These are phyloP conservation scores for Somion occarium DNA, from an alignment of 1,284 basidiomycete genomes.

Conservation along the genomic window DNA sequence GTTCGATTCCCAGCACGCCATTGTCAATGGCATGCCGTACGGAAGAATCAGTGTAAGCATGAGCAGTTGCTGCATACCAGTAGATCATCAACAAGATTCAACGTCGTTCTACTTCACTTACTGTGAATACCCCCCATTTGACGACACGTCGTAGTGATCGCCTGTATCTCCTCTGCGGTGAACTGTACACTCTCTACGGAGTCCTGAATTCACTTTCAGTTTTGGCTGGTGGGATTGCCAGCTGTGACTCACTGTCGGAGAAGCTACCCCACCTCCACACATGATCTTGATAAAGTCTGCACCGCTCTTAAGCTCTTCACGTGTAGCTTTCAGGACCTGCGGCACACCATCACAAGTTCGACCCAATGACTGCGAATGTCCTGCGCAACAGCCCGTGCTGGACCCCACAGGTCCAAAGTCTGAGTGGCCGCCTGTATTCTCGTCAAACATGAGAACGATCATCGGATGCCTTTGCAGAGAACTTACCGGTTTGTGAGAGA, in stretches of 20 bases:
- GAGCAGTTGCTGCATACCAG: conserved; percentile 27
- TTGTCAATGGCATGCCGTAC: conserved; percentile 36
- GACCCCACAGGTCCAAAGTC: conserved; percentile 26
- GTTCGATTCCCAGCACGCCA: conserved; percentile 40
- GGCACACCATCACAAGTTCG: conserved; percentile 37
- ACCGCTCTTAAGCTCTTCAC: conserved; percentile 41
- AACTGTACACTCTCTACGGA: conserved; percentile 44
- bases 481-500: conserved; percentile 39
- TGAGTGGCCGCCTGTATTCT: conserved; percentile 35
- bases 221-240: background rate
- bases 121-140: conserved; percentile 38
- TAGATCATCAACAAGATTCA: background rate
- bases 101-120: conserved; percentile 11
- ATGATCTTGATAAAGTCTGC: conserved; percentile 43
- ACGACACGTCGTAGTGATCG: conserved; percentile 39
- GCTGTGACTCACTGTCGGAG: conserved; percentile 24
- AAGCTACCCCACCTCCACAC: conserved; percentile 41
- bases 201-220: conserved; percentile 25
- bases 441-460: too few species aligned
- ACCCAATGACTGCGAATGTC: conserved; percentile 29
- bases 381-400: conserved; percentile 37
- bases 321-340: conserved; percentile 34
- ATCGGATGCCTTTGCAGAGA: too few species aligned
- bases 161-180: conserved; percentile 39
- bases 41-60: conserved; percentile 35